These are phyloP conservation scores for Saprolegnia parasitica DNA, from an alignment of 352 stramenopile species.

Conservation along the genomic window DNA sequence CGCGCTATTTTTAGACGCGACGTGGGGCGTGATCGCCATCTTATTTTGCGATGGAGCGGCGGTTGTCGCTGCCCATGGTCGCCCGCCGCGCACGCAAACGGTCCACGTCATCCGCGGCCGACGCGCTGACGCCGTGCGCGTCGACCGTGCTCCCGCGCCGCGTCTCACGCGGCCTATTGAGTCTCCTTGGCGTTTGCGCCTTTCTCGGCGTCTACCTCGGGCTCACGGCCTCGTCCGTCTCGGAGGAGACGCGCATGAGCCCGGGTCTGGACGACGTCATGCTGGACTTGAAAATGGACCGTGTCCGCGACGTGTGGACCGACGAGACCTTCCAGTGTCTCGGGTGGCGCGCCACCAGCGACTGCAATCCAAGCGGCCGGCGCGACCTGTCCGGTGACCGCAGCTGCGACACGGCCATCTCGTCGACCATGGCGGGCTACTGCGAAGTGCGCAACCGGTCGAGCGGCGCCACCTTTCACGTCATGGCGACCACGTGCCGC, in stretches of 20 bases:
- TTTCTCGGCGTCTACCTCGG: background rate
- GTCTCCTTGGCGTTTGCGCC: background rate
- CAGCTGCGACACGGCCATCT: constrained; percentile 44
- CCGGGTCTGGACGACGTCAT: background rate
- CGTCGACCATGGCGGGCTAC: constrained; percentile 47
- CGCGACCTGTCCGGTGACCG: constrained; percentile 49
- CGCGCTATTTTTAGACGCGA: too few species aligned
- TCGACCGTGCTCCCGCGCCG: background rate
- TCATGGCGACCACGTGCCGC: constrained; percentile 65
- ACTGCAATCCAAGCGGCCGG: constrained; percentile 43
- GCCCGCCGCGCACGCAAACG: background rate
- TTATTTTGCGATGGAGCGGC: background rate
- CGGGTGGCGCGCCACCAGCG: constrained; percentile 54
- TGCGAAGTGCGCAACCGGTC: constrained; percentile 55
- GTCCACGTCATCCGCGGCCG: background rate
- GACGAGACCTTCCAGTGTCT: constrained; percentile 44
- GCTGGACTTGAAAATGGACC: background rate
- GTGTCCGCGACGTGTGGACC: background rate
- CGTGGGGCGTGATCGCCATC: background rate
- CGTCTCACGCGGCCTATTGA: background rate
- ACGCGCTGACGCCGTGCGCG: too few species aligned
- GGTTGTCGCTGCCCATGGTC: too few species aligned
- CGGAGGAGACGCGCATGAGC: background rate
- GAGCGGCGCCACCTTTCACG: constrained; percentile 56
- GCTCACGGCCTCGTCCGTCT: background rate